phyloP scores from a whole-genome alignment of 495 filamentous ascomycete species.

The Aspergillus panamensis region DNA sequence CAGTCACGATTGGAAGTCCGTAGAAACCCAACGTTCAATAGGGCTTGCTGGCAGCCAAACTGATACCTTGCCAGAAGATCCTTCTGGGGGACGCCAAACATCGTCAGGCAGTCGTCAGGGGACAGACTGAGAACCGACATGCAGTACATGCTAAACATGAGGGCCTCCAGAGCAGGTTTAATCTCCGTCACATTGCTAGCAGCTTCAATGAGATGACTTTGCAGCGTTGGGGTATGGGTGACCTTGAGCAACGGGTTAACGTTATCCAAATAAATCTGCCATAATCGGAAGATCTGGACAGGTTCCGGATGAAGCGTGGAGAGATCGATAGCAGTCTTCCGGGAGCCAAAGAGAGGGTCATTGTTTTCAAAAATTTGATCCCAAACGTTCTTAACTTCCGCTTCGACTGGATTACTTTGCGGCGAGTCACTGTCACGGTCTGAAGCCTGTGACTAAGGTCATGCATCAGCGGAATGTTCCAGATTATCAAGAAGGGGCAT shows the following conservation, averaged over 20 bases:
- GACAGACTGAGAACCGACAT: conserved; percentile 44
- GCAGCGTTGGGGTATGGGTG: conserved; percentile 49
- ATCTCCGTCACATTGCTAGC: conserved; percentile 22
- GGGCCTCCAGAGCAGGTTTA: conserved; percentile 26
- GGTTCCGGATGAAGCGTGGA: conserved; percentile 47
- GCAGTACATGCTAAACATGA: conserved; percentile 60
- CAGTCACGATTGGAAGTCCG: conserved; percentile 49
- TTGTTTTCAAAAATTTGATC: conserved; percentile 34
- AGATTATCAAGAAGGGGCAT: not conserved
- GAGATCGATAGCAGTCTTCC: conserved; percentile 38
- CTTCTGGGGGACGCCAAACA: conserved; percentile 42
- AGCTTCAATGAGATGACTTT: conserved; percentile 42
- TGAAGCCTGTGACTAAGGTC: conserved; percentile 15
- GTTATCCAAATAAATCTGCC: conserved; percentile 51
- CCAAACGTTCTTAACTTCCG: conserved; percentile 41
- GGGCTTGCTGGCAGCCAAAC: conserved; percentile 53
- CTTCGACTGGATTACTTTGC: conserved; percentile 30
- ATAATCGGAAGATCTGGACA: conserved; percentile 39
- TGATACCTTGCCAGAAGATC: conserved; percentile 47
- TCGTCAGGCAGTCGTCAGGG: conserved; percentile 36
- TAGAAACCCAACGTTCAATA: conserved; percentile 45
- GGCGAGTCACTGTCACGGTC: conserved; percentile 28
- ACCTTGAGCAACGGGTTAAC: conserved; percentile 53
- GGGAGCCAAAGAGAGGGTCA: conserved; percentile 50
- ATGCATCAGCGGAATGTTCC: not conserved